Percentiles rank a stretch among this genome's conserved stretches.
These are phyloP conservation scores for Steccherinum ochraceum DNA, from an alignment of 768 basidiomycete species.

Conservation along the genomic window DNA sequence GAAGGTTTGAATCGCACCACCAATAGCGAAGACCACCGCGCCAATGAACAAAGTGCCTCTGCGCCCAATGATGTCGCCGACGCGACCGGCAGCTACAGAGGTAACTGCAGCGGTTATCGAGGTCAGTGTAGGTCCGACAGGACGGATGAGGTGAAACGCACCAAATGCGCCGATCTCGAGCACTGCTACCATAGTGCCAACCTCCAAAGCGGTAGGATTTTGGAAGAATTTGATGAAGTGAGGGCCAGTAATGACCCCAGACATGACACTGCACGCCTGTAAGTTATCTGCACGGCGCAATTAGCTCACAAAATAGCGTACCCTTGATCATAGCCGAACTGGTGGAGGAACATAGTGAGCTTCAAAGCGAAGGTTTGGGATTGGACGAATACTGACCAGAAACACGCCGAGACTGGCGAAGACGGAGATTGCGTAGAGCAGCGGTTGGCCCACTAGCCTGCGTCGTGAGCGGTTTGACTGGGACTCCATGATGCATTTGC, in stretches of 20 bases:
- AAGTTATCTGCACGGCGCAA: constrained; percentile 2
- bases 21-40: constrained; percentile 77
- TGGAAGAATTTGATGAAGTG: constrained; percentile 81
- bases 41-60: constrained; percentile 80
- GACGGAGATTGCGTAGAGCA: constrained; percentile 74
- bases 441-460: constrained; percentile 69
- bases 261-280: constrained; percentile 60
- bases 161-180: constrained; percentile 89
- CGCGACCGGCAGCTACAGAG: constrained; percentile 79
- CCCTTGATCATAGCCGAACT: constrained; percentile 91
- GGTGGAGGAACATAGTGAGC: background rate
- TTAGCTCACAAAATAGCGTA: constrained; percentile 25
- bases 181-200: constrained; percentile 96
- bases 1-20: constrained; percentile 82
- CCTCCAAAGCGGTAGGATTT: constrained; percentile 61
- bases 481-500: constrained; percentile 50
- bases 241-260: constrained; percentile 85
- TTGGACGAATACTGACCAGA: constrained; percentile 47
- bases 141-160: constrained; percentile 30
- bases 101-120: constrained; percentile 58
- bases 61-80: constrained; percentile 84
- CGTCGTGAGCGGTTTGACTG: constrained; percentile 25
- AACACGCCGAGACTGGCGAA: constrained; percentile 85
- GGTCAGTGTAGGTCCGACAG: background rate
- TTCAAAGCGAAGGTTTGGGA: background rate